Evolutionary conservation across 2,329 filamentous ascomycete species (phyloP).

Genomic region (Chrysosporium keratinophilum): DNA sequence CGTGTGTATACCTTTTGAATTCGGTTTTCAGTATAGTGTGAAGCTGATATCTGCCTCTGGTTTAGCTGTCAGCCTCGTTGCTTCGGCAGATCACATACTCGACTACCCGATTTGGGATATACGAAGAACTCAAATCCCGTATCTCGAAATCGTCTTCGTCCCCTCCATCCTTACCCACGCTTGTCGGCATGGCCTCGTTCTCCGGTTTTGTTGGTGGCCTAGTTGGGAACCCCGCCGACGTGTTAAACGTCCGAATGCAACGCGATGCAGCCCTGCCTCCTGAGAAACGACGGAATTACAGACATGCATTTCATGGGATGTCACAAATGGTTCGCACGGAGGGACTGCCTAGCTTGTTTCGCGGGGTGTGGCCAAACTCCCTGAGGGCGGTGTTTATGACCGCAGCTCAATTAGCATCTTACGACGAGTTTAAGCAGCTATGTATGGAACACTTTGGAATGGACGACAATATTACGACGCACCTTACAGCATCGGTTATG

Average conservation of each 20-base stretch:
- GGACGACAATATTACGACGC: slow-evolving; percentile 48
- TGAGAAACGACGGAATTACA: slow-evolving; percentile 72
- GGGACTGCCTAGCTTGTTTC: slow-evolving; percentile 64
- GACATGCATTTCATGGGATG: slow-evolving; percentile 76
- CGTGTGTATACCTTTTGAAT: slow-evolving; percentile 34
- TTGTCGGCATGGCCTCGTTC: slow-evolving; percentile 69
- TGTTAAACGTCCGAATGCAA: slow-evolving; percentile 98
- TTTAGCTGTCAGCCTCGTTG: slow-evolving; percentile 71
- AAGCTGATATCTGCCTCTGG: not conserved
- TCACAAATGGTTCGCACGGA: slow-evolving; percentile 79
- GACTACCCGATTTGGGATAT: slow-evolving; percentile 90
- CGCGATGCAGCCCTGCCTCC: slow-evolving; percentile 70
- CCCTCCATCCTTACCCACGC: slow-evolving; percentile 58
- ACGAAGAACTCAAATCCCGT: slow-evolving; percentile 78
- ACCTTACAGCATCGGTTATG: slow-evolving; percentile 51
- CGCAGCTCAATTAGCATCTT: slow-evolving; percentile 52
- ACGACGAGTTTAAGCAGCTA: slow-evolving; percentile 53
- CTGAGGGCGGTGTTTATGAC: slow-evolving; percentile 57
- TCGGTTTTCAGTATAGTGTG: too few relatives aligned
- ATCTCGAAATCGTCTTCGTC: slow-evolving; percentile 44
- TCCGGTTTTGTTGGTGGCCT: slow-evolving; percentile 85
- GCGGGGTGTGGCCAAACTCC: slow-evolving; percentile 58
- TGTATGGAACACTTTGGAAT: slow-evolving; percentile 45
- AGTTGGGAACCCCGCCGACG: slow-evolving; percentile 87
- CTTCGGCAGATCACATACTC: slow-evolving; percentile 93